Percentiles rank a stretch among this genome's conserved stretches.
Conservation (phyloP, 768 basidiomycete genomes). For the Psilocybe sp. region DNA sequence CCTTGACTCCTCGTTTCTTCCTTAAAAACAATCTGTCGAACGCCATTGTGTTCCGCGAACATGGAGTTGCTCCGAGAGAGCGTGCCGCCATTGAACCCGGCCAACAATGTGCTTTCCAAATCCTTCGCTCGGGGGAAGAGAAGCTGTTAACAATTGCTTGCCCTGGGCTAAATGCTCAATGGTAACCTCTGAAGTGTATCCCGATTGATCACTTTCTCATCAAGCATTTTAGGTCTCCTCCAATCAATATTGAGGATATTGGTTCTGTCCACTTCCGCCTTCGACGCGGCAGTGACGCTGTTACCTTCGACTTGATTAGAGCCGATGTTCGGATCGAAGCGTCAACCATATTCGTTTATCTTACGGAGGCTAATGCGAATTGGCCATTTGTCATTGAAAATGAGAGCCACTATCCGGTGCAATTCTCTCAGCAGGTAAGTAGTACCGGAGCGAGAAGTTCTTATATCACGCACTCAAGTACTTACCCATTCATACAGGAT, state of each 20-base stretch:
- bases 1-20: conserved; percentile 86
- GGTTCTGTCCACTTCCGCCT: conserved; percentile 79
- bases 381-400: conserved; percentile 96
- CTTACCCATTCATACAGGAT: conserved; percentile 32
- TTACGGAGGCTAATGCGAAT: conserved; percentile 59
- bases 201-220: conserved; percentile 4
- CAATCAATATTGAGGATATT: conserved; percentile 89
- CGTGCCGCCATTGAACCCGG: conserved; percentile 62
- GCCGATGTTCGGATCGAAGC: conserved; percentile 82
- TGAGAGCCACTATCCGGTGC: conserved; percentile 68
- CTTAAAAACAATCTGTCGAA: conserved; percentile 76
- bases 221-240: conserved; percentile 68
- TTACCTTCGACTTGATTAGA: conserved; percentile 54
- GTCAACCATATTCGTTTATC: conserved; percentile 83
- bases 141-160: conserved; percentile 83
- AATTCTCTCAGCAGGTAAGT: conserved; percentile 72
- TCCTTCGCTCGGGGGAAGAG: conserved; percentile 62
- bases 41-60: conserved; percentile 79
- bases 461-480: background rate
- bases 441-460: background rate
- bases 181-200: conserved; percentile 42
- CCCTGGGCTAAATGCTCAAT: conserved; percentile 80
- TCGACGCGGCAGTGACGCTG: conserved; percentile 33
- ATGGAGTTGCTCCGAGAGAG: conserved; percentile 66
- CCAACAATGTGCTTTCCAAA: conserved; percentile 65